Base-by-base conservation (phyloP, 2,329 filamentous ascomycete species). In the Colletotrichum destructivum region DNA sequence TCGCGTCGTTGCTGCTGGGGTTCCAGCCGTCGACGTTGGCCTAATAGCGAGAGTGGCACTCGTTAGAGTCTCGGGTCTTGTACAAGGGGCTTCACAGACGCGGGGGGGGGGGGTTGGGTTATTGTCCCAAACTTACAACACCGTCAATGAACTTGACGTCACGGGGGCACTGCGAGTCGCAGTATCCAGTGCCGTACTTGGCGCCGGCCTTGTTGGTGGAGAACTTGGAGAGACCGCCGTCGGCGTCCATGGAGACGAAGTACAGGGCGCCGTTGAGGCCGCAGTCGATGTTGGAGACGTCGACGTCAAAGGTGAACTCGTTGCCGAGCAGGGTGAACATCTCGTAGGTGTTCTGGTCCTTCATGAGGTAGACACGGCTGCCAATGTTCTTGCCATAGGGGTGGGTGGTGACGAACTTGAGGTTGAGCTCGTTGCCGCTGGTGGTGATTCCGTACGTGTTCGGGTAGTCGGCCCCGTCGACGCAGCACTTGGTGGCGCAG, bases 251-350 rank as follows among this genome's bases (percentile, higher is more conserved):
- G 77, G 86, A 84, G 56, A 89, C 86, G 66, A 91, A 88, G 83
- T 94, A 93, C 57, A 94, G 83, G 56, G 92, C 92, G 66, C 91
- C 92, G 81, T 94, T 94, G 71, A 94, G 82, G 72, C 92, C 92
- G 77, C 92, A 94, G 71, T 88, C 88, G 23, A 93, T 84, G 75
- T 88, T 87, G 51, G 91, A 92, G 55, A 92, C 88, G 78, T 94
- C 92, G 35, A 93, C 91, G 66, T 93, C 91, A 73, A 94, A 93
- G 66, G 90, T 91, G 82, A 94, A 91, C 81, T 94, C 92, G 77
- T 91, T 87, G 81, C 89, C 90, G 65, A 90, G 84, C 69, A 93
- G 84, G 71, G 89, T 86, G 82, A 93, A 91, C 78, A 88, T 86
- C 82, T 92, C 82, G 81, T 94, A 94, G 71, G 87, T 88, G 75